Percentiles rank a stretch among this genome's conserved stretches.
phyloP scores from a whole-genome alignment of 305 asterid genomes.

The Fraxinus angustifolia region DNA sequence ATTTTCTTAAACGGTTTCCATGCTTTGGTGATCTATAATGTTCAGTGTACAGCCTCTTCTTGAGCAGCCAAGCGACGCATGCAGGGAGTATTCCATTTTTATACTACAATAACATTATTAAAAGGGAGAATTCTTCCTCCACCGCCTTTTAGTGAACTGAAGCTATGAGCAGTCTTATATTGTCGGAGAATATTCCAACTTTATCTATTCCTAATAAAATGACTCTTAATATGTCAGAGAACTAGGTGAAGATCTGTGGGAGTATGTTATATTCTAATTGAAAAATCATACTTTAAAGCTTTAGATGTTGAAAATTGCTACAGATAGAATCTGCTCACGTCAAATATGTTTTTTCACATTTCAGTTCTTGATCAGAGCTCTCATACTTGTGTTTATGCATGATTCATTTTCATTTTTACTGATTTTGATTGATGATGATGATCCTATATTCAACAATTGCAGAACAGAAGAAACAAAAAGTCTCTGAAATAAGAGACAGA shows the following conservation, averaged over 20 bases:
- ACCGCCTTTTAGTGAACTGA: not conserved
- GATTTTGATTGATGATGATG: not conserved
- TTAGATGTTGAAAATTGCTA: not conserved
- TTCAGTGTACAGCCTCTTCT: not conserved
- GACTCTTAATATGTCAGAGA: not conserved
- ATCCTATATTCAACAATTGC: constrained; percentile 25
- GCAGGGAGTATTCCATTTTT: not conserved
- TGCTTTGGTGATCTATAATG: not conserved
- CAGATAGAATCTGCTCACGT: constrained; percentile 4
- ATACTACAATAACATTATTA: not conserved
- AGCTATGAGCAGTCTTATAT: not conserved
- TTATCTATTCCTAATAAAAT: not conserved
- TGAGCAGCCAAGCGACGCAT: not conserved
- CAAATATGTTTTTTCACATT: not conserved
- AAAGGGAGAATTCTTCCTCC: not conserved
- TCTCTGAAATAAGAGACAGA: constrained; percentile 47
- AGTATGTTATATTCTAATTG: not conserved
- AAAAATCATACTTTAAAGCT: not conserved
- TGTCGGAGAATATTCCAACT: not conserved
- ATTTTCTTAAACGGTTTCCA: not conserved
- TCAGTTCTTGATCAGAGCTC: not conserved
- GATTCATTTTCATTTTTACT: constrained; percentile 17
- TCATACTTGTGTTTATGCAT: not conserved
- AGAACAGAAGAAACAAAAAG: constrained; percentile 67
- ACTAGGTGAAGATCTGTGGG: not conserved